Evolutionary conservation across 352 stramenopile species (phyloP), one percentile per base, ranked within the genome.

Genomic region (Phytophthora megakarya): DNA sequence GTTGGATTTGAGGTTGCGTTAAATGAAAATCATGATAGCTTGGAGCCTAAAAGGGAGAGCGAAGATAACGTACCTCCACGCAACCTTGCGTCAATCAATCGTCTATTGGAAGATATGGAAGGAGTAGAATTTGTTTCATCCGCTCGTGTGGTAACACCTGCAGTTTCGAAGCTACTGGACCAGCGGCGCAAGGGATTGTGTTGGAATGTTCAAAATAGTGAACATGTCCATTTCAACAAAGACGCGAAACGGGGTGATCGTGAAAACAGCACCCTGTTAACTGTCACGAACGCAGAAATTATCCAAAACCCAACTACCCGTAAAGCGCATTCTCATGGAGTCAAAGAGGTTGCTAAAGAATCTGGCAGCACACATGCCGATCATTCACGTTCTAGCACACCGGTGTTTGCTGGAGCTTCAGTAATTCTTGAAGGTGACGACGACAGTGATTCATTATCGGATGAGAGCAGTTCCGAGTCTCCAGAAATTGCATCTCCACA

Each of bases 111-210:
- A 10, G 50, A 65, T 15, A 67, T 72, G 54, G 63, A 79, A 15
- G 38, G 50, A 65, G 16, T 22, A 43, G 37, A 54, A 9, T 74
- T 69, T 57, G 32, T 50, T 6, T 37, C 63, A 38, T 39, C 50
- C 35, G 45, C 55, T 33, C 63, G 39, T 38, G 52, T 74, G 8
- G 55, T 62, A 19, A 70, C 62, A 5, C 60, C 58, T 25, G 59
- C 63, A 15, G 67, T 76, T 25, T 44, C 39, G 19, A 19, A 51
- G 21, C 32, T 79, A 10, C 44, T 79, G 22, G 67, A 74, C 13
- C 38, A 50, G 6, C 67, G 71, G 22, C 59, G 62, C 21, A 70
- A 66, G 49, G 51, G 56, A 35, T 46, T 61, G 23, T 46, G 13
- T 13, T 53, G 55, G 3, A 52, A 7, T 54, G 35, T 28, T 56